A percentile compares a stretch with the other conserved stretches of the same genome.
phyloP scores from a whole-genome alignment of 1,284 basidiomycete species.

The Leccinum subrobustum region DNA sequence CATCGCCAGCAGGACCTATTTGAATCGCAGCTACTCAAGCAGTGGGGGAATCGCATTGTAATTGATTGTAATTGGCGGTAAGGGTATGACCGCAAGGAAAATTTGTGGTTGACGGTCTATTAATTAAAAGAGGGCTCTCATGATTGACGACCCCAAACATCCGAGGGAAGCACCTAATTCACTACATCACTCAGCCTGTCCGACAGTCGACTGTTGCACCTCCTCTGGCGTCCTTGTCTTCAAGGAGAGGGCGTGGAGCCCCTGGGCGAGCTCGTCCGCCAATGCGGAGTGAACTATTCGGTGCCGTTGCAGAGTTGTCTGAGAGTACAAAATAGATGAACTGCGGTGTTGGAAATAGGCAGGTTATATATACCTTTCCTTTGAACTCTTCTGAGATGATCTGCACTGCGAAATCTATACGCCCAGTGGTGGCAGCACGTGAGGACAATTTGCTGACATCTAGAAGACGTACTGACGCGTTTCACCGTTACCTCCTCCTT shows the following conservation, averaged over 20 bases:
- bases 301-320: slow-evolving; percentile 78
- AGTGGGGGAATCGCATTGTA: slow-evolving; percentile 18
- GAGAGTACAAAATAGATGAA: slow-evolving; percentile 9
- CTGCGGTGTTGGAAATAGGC: not conserved
- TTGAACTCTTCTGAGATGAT: slow-evolving; percentile 69
- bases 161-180: slow-evolving; percentile 17
- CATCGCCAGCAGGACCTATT: slow-evolving; percentile 19
- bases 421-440: slow-evolving; percentile 25
- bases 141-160: slow-evolving; percentile 29
- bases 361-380: slow-evolving; percentile 55
- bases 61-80: slow-evolving; percentile 9
- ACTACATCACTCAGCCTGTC: slow-evolving; percentile 25
- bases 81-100: slow-evolving; percentile 18
- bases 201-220: slow-evolving; percentile 27
- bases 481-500: slow-evolving; percentile 58
- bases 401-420: slow-evolving; percentile 69
- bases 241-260: slow-evolving; percentile 75
- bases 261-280: slow-evolving; percentile 63
- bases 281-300: slow-evolving; percentile 71
- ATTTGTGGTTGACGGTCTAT: slow-evolving; percentile 24
- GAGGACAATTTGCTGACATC: slow-evolving; percentile 19
- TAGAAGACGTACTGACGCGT: slow-evolving; percentile 58
- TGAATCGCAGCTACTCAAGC: slow-evolving; percentile 4
- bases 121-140: slow-evolving; percentile 33
- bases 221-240: slow-evolving; percentile 69